Evolutionary conservation across 495 filamentous ascomycete genomes (phyloP), one percentile per base, ranked within the genome.

Genomic region (Hypoxylon perforatum): DNA sequence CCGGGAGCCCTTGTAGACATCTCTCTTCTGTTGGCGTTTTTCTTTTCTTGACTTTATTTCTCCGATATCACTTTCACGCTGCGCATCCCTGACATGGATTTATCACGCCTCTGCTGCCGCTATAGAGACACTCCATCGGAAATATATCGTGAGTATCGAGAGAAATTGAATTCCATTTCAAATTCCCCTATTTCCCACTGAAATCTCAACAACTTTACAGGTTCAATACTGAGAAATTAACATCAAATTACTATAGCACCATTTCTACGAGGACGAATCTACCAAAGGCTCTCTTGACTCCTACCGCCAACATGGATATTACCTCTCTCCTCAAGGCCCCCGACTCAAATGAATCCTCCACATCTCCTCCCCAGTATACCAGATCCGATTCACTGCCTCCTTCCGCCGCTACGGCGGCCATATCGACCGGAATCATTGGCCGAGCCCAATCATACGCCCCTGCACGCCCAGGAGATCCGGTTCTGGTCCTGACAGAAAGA

Each of bases 241-340:
- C 46, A 57, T 53, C 57, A 17, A 54, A 55, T 22, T 56, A 39
- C 48, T 60, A 44, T 51, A 55, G 46, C 46, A 39, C 28, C 30
- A 46, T 42, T 38, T 69, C 67, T 60, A 76, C 75, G 76, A 74
- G 58, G 56, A 72, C 15, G 17, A 58, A 66, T 57, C 70, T 61
- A 18, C 50, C 35, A 15, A 69, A 67, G 74, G 72, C 73, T 69
- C 56, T 47, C 38, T 73, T 70, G 64, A 68, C 73, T 75, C 76
- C 75, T 76, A 80, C 87, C 85, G 87, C 79, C 88, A 92, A 84
- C 86, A 89, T 94, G 91, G 91, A 94, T 92, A 92, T 94, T 90
- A 86, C 89, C 82, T 87, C 88, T 50, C 85, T 94, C 71, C 85
- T 94, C 76, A 91, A 90, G 81, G 84, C 84, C 74, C 81, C 89